A percentile compares a stretch with the other conserved stretches of the same genome.
phyloP scores from a whole-genome alignment of 2,329 filamentous ascomycete genomes.

The Chalara sp. region DNA sequence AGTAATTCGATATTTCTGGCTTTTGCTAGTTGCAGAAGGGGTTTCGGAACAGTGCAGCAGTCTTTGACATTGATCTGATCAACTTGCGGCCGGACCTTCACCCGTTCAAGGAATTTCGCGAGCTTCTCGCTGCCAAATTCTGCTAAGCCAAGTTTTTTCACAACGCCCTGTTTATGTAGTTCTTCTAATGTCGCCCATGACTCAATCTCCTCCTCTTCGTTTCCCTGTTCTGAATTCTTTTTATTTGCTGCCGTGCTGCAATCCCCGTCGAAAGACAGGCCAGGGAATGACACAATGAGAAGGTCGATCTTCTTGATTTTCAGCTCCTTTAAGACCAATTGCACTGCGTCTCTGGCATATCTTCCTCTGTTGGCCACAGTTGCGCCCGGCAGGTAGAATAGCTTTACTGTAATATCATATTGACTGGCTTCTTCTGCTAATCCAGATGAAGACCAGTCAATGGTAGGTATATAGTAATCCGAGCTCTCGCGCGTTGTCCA shows the following conservation, averaged over 20 bases:
- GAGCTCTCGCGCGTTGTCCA: conserved; percentile 65
- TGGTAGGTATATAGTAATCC: conserved; percentile 68
- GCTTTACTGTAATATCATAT: conserved; percentile 92
- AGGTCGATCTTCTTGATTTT: conserved; percentile 72
- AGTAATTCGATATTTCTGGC: conserved; percentile 76
- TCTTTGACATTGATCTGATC: conserved; percentile 96
- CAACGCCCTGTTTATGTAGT: conserved; percentile 63
- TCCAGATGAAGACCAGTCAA: conserved; percentile 64
- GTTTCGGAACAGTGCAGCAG: conserved; percentile 91
- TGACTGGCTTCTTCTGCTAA: conserved; percentile 74
- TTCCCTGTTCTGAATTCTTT: conserved; percentile 52
- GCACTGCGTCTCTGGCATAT: conserved; percentile 72
- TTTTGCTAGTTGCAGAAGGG: conserved; percentile 78
- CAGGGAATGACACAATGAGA: conserved; percentile 87
- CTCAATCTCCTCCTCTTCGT: conserved; percentile 59
- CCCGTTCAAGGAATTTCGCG: conserved; percentile 64
- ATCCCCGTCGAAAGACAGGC: conserved; percentile 87
- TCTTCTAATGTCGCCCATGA: conserved; percentile 70
- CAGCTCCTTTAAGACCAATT: conserved; percentile 74
- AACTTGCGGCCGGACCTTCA: conserved; percentile 68
- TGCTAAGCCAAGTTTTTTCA: conserved; percentile 73
- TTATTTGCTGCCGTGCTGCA: conserved; percentile 72
- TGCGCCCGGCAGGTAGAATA: conserved; percentile 81
- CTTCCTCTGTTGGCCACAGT: conserved; percentile 55
- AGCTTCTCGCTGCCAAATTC: conserved; percentile 88